Conservation (phyloP, 139 green algal genomes). For the Chlorokybus atmophyticus region DNA sequence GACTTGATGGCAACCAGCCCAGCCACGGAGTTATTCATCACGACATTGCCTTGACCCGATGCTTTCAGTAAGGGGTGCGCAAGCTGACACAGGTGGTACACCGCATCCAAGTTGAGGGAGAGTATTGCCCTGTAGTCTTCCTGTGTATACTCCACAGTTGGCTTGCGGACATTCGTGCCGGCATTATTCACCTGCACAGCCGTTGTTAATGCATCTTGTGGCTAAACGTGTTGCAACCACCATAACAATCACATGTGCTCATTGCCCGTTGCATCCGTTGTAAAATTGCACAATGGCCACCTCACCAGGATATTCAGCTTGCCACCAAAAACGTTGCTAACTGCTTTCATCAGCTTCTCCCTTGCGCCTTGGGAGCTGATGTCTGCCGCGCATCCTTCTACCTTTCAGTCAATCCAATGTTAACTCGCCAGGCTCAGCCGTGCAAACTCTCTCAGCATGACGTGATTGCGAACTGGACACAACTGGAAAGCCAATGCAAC, state of each 20-base stretch:
- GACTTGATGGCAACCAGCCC: conserved; percentile 58
- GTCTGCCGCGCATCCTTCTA: conserved; percentile 29
- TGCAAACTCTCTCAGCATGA: conserved; percentile 43
- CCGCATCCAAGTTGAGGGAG: conserved; percentile 61
- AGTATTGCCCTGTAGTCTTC: conserved; percentile 57
- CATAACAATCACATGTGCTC: background rate
- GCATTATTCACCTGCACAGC: conserved; percentile 50
- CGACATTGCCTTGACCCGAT: conserved; percentile 29
- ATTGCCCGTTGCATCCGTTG: background rate
- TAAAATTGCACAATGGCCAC: background rate
- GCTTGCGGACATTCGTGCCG: conserved; percentile 58
- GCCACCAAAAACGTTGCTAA: conserved; percentile 18
- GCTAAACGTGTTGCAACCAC: background rate
- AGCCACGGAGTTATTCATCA: conserved; percentile 75
- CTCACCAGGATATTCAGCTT: conserved; percentile 27
- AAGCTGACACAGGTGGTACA: conserved; percentile 54
- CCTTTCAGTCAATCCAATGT: conserved; percentile 37
- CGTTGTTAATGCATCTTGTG: background rate
- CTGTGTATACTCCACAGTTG: conserved; percentile 40
- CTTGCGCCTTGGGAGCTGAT: conserved; percentile 10
- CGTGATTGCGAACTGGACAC: conserved; percentile 1
- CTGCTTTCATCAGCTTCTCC: conserved; percentile 19
- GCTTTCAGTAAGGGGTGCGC: conserved; percentile 38
- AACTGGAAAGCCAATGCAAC: background rate
- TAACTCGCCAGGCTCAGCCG: conserved; percentile 36